Conservation (phyloP, 2,329 filamentous ascomycete species). For the Ceratocystis lukuohia region DNA sequence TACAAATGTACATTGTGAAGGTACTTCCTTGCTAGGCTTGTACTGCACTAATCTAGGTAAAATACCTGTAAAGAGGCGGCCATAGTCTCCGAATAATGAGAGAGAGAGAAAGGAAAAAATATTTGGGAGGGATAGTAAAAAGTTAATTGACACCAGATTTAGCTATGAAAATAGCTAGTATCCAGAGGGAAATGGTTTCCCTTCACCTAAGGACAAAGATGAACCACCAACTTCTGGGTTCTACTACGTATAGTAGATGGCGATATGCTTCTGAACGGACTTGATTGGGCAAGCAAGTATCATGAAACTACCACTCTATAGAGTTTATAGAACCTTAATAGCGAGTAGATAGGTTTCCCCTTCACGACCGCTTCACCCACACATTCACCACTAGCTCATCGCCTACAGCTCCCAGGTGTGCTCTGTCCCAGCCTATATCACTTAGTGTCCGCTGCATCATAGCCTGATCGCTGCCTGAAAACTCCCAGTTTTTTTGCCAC, state of each 20-base stretch:
- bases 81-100: not conserved
- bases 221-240: too few relatives aligned
- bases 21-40: not conserved
- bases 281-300: too few relatives aligned
- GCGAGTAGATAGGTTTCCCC: too few relatives aligned
- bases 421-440: constrained; percentile 45
- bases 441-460: constrained; percentile 37
- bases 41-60: not conserved
- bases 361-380: constrained; percentile 33
- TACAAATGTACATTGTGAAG: not conserved
- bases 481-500: constrained; percentile 45
- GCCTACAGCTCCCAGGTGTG: constrained; percentile 33
- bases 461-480: constrained; percentile 37
- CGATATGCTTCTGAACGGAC: too few relatives aligned
- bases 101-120: not conserved
- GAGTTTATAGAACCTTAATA: too few relatives aligned
- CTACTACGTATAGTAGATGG: too few relatives aligned
- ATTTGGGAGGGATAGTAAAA: too few relatives aligned
- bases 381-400: constrained; percentile 45
- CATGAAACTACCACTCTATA: too few relatives aligned
- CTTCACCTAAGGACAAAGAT: too few relatives aligned
- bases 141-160: too few relatives aligned
- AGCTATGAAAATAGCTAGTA: too few relatives aligned
- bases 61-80: not conserved
- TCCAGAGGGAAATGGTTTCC: too few relatives aligned